Evolutionary conservation across 2,329 filamentous ascomycete species (phyloP).

Genomic region (Diaporthe aspalathi): DNA sequence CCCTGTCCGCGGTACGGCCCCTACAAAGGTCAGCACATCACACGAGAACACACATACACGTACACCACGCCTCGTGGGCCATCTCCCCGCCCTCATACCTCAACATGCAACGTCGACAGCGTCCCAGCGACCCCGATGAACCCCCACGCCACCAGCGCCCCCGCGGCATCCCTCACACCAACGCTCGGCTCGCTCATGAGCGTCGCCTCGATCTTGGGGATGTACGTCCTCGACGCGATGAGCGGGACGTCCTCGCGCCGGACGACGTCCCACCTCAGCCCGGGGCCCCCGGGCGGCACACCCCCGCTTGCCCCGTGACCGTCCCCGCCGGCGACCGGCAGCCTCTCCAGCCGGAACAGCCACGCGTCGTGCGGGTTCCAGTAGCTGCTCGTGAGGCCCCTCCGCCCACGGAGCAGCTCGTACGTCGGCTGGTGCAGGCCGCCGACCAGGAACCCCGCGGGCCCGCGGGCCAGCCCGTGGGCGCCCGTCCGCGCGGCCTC

Average conservation of each 20-base stretch:
- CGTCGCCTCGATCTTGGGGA: constrained; percentile 65
- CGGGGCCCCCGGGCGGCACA: constrained; percentile 51
- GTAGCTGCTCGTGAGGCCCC: constrained; percentile 42
- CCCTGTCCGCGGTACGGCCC: constrained; percentile 69
- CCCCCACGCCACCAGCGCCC: constrained; percentile 71
- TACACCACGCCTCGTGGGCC: neutral
- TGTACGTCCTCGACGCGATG: constrained; percentile 65
- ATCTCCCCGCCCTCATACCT: constrained; percentile 38
- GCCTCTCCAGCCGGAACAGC: constrained; percentile 61
- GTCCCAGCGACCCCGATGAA: constrained; percentile 61
- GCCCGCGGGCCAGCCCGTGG: constrained; percentile 38
- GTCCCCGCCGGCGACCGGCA: constrained; percentile 52
- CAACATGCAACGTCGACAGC: constrained; percentile 44
- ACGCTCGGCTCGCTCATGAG: constrained; percentile 59
- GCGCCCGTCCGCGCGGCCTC: constrained; percentile 40
- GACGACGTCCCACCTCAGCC: constrained; percentile 67
- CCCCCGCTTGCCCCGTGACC: constrained; percentile 31
- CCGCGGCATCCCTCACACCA: constrained; percentile 58
- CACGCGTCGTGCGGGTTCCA: constrained; percentile 66
- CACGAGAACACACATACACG: neutral
- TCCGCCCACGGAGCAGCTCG: constrained; percentile 44
- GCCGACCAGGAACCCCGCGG: constrained; percentile 52
- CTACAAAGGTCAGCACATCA: constrained; percentile 44
- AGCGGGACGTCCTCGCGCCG: constrained; percentile 63
- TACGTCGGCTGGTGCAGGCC: constrained; percentile 46